Percentiles rank a stretch among this genome's conserved stretches.
Conservation (phyloP, 768 basidiomycete species). For the Phaeolepiota aurea region DNA sequence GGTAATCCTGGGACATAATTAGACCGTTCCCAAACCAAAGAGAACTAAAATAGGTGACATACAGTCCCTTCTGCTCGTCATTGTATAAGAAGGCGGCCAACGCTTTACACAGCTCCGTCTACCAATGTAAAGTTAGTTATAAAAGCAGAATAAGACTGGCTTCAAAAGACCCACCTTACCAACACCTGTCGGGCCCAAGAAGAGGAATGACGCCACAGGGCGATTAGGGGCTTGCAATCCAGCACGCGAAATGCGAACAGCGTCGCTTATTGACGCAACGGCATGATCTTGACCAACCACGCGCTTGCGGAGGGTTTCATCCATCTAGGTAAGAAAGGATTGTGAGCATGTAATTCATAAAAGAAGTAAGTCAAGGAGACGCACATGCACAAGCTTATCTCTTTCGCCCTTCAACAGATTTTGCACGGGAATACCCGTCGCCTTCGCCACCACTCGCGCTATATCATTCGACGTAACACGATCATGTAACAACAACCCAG, state of each 20-base stretch:
- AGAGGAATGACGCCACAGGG: constrained; percentile 89
- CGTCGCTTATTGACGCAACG: constrained; percentile 78
- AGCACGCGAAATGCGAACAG: constrained; percentile 87
- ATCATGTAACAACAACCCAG: constrained; percentile 69
- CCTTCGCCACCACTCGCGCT: constrained; percentile 77
- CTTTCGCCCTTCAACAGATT: constrained; percentile 84
- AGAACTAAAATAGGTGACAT: constrained; percentile 17
- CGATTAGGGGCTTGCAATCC: constrained; percentile 84
- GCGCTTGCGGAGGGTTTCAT: constrained; percentile 59
- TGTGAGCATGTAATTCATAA: not conserved
- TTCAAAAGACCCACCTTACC: constrained; percentile 47
- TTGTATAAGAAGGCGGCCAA: constrained; percentile 86
- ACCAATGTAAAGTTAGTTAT: constrained; percentile 3
- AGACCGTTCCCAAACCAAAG: not conserved
- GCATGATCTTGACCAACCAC: constrained; percentile 92
- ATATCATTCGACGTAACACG: constrained; percentile 87
- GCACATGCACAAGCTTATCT: constrained; percentile 81
- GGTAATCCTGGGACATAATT: constrained; percentile 47
- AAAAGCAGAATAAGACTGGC: not conserved
- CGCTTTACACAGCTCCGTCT: constrained; percentile 88
- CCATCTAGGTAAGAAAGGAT: constrained; percentile 53
- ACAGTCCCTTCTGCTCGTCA: constrained; percentile 82
- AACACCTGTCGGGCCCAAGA: constrained; percentile 83
- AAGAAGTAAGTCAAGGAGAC: too few species aligned
- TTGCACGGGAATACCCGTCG: constrained; percentile 88